Conservation (phyloP, 1,284 basidiomycete genomes). For the Pseudomicrostroma phylloplanum region DNA sequence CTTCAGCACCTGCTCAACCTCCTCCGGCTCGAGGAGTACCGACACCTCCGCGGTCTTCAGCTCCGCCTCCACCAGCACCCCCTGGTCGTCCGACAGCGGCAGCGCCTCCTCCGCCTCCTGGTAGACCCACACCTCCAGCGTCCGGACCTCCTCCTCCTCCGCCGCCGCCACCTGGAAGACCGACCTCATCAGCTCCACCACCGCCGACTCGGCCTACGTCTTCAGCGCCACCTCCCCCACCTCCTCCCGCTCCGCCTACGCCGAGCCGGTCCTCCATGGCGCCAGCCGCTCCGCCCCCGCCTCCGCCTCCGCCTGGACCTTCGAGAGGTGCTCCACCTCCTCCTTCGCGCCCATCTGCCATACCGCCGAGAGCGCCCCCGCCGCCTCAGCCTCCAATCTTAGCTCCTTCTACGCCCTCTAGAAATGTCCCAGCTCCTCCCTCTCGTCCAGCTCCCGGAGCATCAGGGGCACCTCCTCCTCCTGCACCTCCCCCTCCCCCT, state of each 20-base stretch:
- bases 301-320: conserved; percentile 10
- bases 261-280: neutral
- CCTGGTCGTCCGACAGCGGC: conserved; percentile 6
- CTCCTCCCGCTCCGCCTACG: conserved; percentile 7
- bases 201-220: neutral
- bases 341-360: conserved; percentile 1
- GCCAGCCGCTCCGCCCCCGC: conserved; percentile 12
- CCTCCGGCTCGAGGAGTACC: conserved; percentile 9
- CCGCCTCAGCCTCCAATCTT: conserved; percentile 7
- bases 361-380: conserved; percentile 5
- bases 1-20: neutral
- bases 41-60: conserved; percentile 4
- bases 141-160: conserved; percentile 7
- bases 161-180: conserved; percentile 7
- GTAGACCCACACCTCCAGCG: conserved; percentile 3
- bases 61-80: conserved; percentile 11
- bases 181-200: conserved; percentile 1
- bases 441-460: conserved; percentile 11
- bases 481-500: conserved; percentile 2
- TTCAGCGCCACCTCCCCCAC: neutral
- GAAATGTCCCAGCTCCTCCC: conserved; percentile 6
- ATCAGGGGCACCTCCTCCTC: conserved; percentile 4
- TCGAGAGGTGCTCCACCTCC: neutral
- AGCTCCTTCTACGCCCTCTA: neutral
- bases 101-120: conserved; percentile 4